These are phyloP conservation scores for Potentilla sterilis DNA, from an alignment of 306 rosid genomes.

Conservation along the genomic window DNA sequence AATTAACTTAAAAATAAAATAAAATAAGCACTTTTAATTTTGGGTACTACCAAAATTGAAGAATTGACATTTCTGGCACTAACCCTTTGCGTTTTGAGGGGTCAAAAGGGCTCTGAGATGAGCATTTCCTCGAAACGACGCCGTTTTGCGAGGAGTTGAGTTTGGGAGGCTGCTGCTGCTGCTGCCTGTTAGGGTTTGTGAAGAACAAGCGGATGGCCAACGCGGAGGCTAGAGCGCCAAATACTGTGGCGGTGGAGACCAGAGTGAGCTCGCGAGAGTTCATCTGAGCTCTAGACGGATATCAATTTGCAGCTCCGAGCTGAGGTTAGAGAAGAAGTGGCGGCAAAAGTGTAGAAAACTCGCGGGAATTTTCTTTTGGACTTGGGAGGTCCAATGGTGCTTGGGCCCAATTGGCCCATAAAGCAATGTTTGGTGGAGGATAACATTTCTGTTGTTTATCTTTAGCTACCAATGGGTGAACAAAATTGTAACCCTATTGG, in stretches of 20 bases:
- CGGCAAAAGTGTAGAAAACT: conserved; percentile 28
- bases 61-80: background rate
- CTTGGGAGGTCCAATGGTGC: background rate
- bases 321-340: conserved; percentile 4
- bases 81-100: conserved; percentile 80
- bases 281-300: conserved; percentile 36
- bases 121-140: conserved; percentile 25
- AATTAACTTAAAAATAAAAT: background rate
- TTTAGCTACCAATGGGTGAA: too few species aligned
- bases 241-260: conserved; percentile 53
- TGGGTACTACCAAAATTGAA: background rate
- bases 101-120: conserved; percentile 57
- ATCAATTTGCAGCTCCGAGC: background rate
- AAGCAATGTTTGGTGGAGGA: too few species aligned
- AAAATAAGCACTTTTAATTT: background rate
- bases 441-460: too few species aligned
- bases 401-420: background rate
- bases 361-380: background rate
- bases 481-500: background rate
- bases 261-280: conserved; percentile 57
- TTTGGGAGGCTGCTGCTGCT: background rate
- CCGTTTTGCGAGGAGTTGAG: conserved; percentile 36
- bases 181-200: conserved; percentile 31
- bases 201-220: conserved; percentile 54
- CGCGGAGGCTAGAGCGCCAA: conserved; percentile 71